Conservation (phyloP, 345 rosid species). For the Hibiscus mutabilis region DNA sequence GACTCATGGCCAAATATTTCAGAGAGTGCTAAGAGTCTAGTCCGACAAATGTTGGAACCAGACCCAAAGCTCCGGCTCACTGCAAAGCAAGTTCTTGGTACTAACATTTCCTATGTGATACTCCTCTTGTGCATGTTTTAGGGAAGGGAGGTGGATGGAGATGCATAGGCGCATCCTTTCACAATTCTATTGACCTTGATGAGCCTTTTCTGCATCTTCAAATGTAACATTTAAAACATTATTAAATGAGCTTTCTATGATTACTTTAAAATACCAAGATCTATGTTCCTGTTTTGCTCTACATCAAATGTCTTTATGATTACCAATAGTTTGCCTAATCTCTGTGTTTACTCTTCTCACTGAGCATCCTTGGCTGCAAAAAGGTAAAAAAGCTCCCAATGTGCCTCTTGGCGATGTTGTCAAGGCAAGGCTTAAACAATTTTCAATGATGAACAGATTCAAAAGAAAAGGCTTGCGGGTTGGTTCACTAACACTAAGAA, state of each 20-base stretch:
- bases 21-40: slow-evolving; percentile 81
- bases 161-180: background rate
- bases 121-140: background rate
- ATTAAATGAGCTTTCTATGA: background rate
- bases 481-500: slow-evolving; percentile 23
- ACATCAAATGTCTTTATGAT: background rate
- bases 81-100: slow-evolving; percentile 98
- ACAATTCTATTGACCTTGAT: background rate
- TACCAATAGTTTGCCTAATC: slow-evolving; percentile 12
- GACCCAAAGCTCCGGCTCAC: slow-evolving; percentile 88
- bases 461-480: slow-evolving; percentile 98
- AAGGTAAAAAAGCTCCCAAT: slow-evolving; percentile 95
- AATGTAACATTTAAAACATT: background rate
- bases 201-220: background rate
- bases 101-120: slow-evolving; percentile 14
- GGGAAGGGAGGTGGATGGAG: background rate
- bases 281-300: background rate
- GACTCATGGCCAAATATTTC: slow-evolving; percentile 99
- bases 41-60: slow-evolving; percentile 95
- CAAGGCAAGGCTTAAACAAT: slow-evolving; percentile 91
- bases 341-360: slow-evolving; percentile 13
- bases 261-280: background rate
- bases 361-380: slow-evolving; percentile 98
- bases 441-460: slow-evolving; percentile 31
- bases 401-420: slow-evolving; percentile 98